Percentiles rank a stretch among this genome's conserved stretches.
Conservation (phyloP, 2,329 filamentous ascomycete species). For the Cryphonectria naterciae region DNA sequence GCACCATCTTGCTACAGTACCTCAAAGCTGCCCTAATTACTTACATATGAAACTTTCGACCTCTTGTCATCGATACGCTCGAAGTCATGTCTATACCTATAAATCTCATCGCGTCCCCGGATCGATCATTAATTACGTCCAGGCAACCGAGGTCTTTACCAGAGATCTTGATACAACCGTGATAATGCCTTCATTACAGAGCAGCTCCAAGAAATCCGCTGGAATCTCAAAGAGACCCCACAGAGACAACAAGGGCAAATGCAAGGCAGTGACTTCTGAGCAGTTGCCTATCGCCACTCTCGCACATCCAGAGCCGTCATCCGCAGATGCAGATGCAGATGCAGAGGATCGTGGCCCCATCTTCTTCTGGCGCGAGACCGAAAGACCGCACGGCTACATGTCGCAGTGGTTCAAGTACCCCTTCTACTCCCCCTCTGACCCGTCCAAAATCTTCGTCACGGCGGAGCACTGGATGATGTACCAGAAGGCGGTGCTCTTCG, state of each 20-base stretch:
- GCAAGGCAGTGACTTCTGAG: not conserved
- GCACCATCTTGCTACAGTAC: not conserved
- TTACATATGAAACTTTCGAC: not conserved
- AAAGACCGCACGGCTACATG: conserved; percentile 57
- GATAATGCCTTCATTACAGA: not conserved
- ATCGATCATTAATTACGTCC: not conserved
- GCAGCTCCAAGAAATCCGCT: not conserved
- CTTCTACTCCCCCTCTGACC: conserved; percentile 48
- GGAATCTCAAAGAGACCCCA: not conserved
- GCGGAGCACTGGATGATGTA: conserved; percentile 63
- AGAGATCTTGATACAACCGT: not conserved
- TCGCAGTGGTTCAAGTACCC: conserved; percentile 63
- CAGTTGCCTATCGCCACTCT: not conserved
- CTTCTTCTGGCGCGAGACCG: conserved; percentile 55
- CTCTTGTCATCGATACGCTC: not conserved
- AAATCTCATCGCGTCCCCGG: not conserved
- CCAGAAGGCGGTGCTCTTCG: conserved; percentile 55
- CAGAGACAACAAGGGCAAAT: not conserved
- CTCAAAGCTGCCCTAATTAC: not conserved
- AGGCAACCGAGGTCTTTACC: not conserved
- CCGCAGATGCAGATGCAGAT: not conserved
- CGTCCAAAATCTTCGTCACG: conserved; percentile 48
- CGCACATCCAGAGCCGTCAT: not conserved
- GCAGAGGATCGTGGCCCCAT: conserved; percentile 30
- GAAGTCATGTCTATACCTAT: not conserved